Evolutionary conservation across 2,329 filamentous ascomycete genomes (phyloP).

Genomic region (Xylariales sp.): DNA sequence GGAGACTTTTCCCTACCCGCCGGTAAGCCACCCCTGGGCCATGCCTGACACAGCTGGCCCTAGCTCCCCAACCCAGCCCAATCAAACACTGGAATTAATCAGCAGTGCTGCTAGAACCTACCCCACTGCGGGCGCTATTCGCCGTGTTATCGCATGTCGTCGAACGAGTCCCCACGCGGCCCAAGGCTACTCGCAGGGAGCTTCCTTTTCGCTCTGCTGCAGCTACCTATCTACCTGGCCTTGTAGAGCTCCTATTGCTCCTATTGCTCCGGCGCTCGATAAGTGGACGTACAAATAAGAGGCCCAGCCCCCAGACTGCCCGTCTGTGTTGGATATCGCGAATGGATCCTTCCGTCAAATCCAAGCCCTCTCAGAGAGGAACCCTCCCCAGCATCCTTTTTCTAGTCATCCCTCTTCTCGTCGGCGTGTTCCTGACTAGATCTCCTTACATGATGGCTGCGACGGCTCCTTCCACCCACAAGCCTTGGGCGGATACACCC

Average conservation of each 20-base stretch:
- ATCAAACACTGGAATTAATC: constrained; percentile 9
- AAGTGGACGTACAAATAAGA: background rate
- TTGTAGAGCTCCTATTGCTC: no score
- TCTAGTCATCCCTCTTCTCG: constrained; percentile 25
- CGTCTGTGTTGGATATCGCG: background rate
- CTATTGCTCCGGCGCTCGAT: no score
- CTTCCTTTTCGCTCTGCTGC: no score
- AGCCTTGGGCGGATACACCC: constrained; percentile 50
- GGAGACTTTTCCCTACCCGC: no score
- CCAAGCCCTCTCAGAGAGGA: constrained; percentile 5
- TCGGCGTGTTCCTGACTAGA: constrained; percentile 30
- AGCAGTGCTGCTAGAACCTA: constrained; percentile 1
- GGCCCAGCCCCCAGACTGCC: background rate
- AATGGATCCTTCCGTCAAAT: constrained; percentile 6
- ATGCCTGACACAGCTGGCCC: background rate
- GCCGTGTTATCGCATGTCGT: constrained; percentile 10
- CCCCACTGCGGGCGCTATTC: constrained; percentile 3
- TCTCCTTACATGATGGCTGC: constrained; percentile 35
- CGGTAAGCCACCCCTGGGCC: no score
- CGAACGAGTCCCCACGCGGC: no score
- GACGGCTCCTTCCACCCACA: constrained; percentile 18
- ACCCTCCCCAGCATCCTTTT: constrained; percentile 19
- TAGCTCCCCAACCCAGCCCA: constrained; percentile 2
- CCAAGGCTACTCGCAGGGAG: no score
- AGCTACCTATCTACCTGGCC: no score